Percentiles rank a stretch among this genome's conserved stretches.
Conservation (phyloP, 805 yeast genomes). For the Wickerhamomyces queroliae region DNA sequence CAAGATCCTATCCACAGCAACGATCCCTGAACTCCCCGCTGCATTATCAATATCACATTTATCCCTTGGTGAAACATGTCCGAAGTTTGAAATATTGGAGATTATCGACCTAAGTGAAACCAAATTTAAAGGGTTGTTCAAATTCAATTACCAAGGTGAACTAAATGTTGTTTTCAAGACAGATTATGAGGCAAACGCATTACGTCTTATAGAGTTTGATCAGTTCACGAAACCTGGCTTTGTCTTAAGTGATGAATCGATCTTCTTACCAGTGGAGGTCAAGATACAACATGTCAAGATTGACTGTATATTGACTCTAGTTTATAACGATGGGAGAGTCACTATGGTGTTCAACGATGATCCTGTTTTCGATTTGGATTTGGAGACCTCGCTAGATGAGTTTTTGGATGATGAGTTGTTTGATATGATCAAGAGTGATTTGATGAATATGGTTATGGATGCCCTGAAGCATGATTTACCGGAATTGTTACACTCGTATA, state of each 20-base stretch:
- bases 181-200: constrained; percentile 19
- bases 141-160: constrained; percentile 19
- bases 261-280: constrained; percentile 21
- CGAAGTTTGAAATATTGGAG: constrained; percentile 16
- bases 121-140: constrained; percentile 19
- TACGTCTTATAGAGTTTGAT: constrained; percentile 20
- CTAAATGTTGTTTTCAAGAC: constrained; percentile 14
- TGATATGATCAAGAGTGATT: constrained; percentile 14
- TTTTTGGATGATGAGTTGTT: constrained; percentile 20
- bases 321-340: constrained; percentile 12
- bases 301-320: constrained; percentile 17
- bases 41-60: constrained; percentile 12
- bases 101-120: constrained; percentile 14
- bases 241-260: constrained; percentile 17
- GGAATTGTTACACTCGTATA: constrained; percentile 9
- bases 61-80: constrained; percentile 11
- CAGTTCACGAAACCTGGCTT: constrained; percentile 21
- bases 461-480: constrained; percentile 20
- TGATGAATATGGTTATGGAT: constrained; percentile 13
- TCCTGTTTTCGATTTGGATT: constrained; percentile 17
- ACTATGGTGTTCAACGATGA: constrained; percentile 22
- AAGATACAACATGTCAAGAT: constrained; percentile 11
- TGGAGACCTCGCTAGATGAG: constrained; percentile 21
- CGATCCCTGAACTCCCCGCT: constrained; percentile 16
- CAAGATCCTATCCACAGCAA: constrained; percentile 12